phyloP scores from a whole-genome alignment of 805 yeast species.

The Scheffersomyces coipomensis region DNA sequence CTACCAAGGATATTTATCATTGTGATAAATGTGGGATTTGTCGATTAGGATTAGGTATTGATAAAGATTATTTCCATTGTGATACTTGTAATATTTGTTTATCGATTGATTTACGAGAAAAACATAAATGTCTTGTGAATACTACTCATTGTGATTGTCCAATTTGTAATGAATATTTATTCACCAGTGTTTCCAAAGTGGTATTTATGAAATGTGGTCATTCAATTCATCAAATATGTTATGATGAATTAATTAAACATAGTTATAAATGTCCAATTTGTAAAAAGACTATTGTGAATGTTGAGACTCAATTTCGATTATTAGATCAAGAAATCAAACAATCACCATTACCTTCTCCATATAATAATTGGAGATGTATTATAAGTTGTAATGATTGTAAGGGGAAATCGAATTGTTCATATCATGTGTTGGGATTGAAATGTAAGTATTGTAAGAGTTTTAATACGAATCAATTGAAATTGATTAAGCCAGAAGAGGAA shows the following conservation, averaged over 20 bases:
- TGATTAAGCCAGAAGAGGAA: conserved; percentile 65
- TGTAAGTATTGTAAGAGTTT: conserved; percentile 87
- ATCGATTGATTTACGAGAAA: conserved; percentile 70
- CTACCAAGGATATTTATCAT: conserved; percentile 79
- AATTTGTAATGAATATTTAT: conserved; percentile 87
- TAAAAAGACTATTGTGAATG: conserved; percentile 77
- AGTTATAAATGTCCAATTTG: conserved; percentile 92
- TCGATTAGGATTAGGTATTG: conserved; percentile 83
- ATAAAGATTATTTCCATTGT: conserved; percentile 90
- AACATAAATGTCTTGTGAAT: conserved; percentile 81
- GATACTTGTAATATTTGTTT: conserved; percentile 86
- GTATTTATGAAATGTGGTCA: conserved; percentile 95
- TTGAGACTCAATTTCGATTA: conserved; percentile 85
- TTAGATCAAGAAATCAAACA: conserved; percentile 78
- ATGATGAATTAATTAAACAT: conserved; percentile 75
- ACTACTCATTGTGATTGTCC: conserved; percentile 92
- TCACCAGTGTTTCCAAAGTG: conserved; percentile 75
- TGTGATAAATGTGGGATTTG: conserved; percentile 94
- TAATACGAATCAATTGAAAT: conserved; percentile 72
- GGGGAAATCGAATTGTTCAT: conserved; percentile 70
- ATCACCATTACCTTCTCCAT: conserved; percentile 80
- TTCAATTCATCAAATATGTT: conserved; percentile 85
- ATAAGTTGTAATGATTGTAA: conserved; percentile 85
- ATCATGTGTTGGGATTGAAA: conserved; percentile 82
- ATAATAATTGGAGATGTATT: conserved; percentile 70